Base-by-base conservation (phyloP, 139 green algal species). In the Chlamydomonas sp. region DNA sequence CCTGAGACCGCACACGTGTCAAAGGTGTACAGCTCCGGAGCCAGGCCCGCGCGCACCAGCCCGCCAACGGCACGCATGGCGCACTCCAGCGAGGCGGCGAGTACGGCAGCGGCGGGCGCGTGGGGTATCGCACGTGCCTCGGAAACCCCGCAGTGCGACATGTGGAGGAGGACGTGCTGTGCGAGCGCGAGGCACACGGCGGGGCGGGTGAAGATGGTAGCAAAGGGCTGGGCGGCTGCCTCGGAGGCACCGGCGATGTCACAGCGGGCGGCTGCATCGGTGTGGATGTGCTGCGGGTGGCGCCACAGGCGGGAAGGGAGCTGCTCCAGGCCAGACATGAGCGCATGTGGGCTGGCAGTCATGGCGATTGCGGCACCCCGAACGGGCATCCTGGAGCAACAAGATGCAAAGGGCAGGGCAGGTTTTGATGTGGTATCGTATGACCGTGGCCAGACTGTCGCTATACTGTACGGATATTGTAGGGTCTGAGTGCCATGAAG, bases 301-400 rank as follows among this genome's bases (percentile, higher is more conserved):
- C 90, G 86, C 77, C 86, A 89, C 20, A 93, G 78, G 60, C 90
- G 86, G 15, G 81, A 67, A 78, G 59, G 67, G 68, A 88, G 59
- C 69, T 90, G 89, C 62, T 90, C 84, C 20, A 80, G 4, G 57
- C 85, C 85, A 0, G 49, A 62, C 15, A 90, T 62, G 5, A 92
- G 71, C 20, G 73, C 78, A 64, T 77, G 49, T 1, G 77, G 31
- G 8, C 66, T 80, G 31, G 81, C 85, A n/a, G 85, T 92, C 17
- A 67, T 57, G 60, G 83, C 71, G 15, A 90, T 15, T 20, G 77
- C 85, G 1, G 89, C 80, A 61, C 77, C 81, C 15, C 78, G 77
- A 0, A 87, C 10, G 15, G 12, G 2, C 14, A 87, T 62, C 83
- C 73, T 86, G 71, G 71, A 79, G 18, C 6, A 9, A 12, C 64